Percentiles rank a stretch among this genome's conserved stretches.
phyloP scores from a whole-genome alignment of 2,329 filamentous ascomycete genomes.

The Basipetospora chlamydospora region DNA sequence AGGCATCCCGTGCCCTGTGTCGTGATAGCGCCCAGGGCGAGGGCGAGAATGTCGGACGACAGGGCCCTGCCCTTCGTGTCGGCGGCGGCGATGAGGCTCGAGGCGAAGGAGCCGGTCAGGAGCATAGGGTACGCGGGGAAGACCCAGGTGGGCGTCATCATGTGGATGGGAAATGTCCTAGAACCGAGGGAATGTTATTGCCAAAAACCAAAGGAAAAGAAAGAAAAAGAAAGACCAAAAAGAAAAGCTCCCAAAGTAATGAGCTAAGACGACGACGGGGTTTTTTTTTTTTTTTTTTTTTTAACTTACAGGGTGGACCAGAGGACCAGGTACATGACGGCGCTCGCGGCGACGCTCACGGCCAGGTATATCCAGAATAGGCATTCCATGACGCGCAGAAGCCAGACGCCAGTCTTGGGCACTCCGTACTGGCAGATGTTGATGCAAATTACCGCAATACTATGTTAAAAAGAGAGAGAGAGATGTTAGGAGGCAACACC shows the following conservation, averaged over 20 bases:
- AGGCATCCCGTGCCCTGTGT: constrained; percentile 41
- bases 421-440: constrained; percentile 67
- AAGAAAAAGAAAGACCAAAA: no score
- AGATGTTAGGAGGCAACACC: neutral
- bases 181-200: neutral
- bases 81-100: constrained; percentile 34
- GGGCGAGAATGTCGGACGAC: constrained; percentile 25
- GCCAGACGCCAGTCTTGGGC: constrained; percentile 43
- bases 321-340: constrained; percentile 59
- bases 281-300: no score
- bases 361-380: constrained; percentile 63
- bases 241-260: no score
- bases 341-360: constrained; percentile 51
- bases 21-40: constrained; percentile 33
- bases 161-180: constrained; percentile 50
- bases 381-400: constrained; percentile 42
- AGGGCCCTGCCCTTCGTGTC: constrained; percentile 12
- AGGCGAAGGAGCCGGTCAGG: constrained; percentile 59
- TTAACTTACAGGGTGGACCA: constrained; percentile 43
- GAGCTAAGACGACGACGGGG: no score
- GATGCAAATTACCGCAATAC: constrained; percentile 61
- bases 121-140: constrained; percentile 75
- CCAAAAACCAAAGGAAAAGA: no score
- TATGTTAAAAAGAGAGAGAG: no score
- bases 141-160: constrained; percentile 81